Conservation (phyloP, 176 grass and related monocot genomes). For the Oryza glumipatula region DNA sequence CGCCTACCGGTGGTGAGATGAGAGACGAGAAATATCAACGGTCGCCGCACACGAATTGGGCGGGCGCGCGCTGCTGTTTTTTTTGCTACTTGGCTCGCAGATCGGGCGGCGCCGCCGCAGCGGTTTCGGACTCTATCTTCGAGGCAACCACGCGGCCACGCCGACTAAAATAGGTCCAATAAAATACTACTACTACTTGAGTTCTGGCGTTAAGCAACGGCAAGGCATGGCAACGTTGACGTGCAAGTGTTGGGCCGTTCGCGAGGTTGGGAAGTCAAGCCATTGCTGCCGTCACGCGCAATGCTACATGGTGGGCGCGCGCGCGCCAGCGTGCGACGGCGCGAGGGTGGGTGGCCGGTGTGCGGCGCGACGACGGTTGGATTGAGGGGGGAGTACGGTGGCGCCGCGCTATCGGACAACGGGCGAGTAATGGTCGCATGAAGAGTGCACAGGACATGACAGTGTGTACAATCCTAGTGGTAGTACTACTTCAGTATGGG, state of each 20-base stretch:
- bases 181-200: no score
- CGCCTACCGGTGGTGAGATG: not conserved
- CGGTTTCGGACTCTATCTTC: not conserved
- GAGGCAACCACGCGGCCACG: not conserved
- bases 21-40: not conserved
- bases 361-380: not conserved
- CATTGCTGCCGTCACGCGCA: not conserved
- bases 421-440: constrained; percentile 10
- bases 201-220: not conserved
- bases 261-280: no score
- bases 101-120: not conserved
- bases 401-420: constrained; percentile 25
- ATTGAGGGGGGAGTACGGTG: not conserved
- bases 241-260: not conserved
- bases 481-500: not conserved
- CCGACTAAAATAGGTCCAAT: no score
- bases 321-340: not conserved
- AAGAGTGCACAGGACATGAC: not conserved
- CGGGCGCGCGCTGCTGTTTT: not conserved
- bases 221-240: not conserved
- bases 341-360: no score
- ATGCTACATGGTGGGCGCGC: constrained; percentile 1
- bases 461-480: not conserved
- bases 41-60: not conserved
- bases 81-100: no score